Conservation (phyloP, 2,329 filamentous ascomycete species). For the Nothophaeocryptopus gaeumannii region DNA sequence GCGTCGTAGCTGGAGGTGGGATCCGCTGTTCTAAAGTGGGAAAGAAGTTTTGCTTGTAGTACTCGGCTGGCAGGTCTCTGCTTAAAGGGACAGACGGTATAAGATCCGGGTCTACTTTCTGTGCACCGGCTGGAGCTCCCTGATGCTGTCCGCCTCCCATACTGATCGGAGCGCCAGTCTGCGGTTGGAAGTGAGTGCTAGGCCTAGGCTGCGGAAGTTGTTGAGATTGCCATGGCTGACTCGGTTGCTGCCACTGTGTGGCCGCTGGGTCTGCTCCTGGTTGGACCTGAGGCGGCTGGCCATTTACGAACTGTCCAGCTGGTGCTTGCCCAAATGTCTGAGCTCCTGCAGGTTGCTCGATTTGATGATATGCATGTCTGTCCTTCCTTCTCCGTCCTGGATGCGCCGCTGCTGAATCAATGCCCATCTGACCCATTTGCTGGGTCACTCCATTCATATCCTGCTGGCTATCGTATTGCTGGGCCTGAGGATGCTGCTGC, state of each 20-base stretch:
- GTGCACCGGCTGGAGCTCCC: conserved; percentile 43
- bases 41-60: conserved; percentile 84
- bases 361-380: conserved; percentile 83
- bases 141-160: conserved; percentile 30
- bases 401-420: conserved; percentile 54
- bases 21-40: conserved; percentile 93
- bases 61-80: conserved; percentile 75
- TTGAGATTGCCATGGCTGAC: conserved; percentile 36
- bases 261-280: conserved; percentile 22
- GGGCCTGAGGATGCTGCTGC: conserved; percentile 14
- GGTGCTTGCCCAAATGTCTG: conserved; percentile 69
- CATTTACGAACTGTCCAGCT: conserved; percentile 59
- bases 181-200: conserved; percentile 16
- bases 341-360: conserved; percentile 65
- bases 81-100: conserved; percentile 87
- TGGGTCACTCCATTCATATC: conserved; percentile 54
- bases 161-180: conserved; percentile 30
- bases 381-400: conserved; percentile 76
- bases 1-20: conserved; percentile 80
- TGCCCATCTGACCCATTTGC: conserved; percentile 75
- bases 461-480: conserved; percentile 26
- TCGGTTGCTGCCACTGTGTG: conserved; percentile 38
- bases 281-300: conserved; percentile 29
- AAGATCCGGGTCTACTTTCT: conserved; percentile 83
- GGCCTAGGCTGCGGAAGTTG: conserved; percentile 20